Base-by-base conservation (phyloP, 306 rosid species). In the Malus fusca region DNA sequence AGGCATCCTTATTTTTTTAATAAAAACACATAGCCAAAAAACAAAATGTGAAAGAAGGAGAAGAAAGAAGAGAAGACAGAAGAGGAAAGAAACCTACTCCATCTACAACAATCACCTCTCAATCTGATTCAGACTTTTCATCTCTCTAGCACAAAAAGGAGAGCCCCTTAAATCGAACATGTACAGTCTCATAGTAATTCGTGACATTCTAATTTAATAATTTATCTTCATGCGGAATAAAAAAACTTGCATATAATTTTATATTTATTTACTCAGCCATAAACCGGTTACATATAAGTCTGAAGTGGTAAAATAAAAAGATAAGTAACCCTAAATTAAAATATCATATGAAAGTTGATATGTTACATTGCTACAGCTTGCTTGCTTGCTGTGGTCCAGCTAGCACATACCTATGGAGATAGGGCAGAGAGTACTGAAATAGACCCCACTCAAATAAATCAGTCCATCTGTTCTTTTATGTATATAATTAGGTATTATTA, bases 401-500 rank as follows among this genome's bases (percentile, higher is more conserved):
- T 15, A 14, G 86, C 86, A 82, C 84, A 84, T 74, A 82, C 79
- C 84, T 65, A 80, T 58, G 64, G 51, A 73, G 75, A 61, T 35
- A 18, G 80, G 84, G 82, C 69, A 80, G 66, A 73, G 35, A 73
- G 80, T 42, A 15, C 21, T 15, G 55, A 82, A 76, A 68, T 48
- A 74, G 71, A 31, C 73, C 79, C 89, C 87, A 84, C 80, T 84
- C 78, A 82, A 77, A 81, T 81, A 79, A 81, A 82, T 85, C 92
- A 79, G 84, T 72, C 85, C 85, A 80, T 77, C 91, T 81, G 88
- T 84, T 88, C 85, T 79, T 77, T 73, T 66, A 35, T 21, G 69
- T 66, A 86, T 88, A 88, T 79, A 88, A 84, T 84, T 65, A 84
- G 83, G 96, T 90, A 86, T 91, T 83, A 76, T 58, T 86, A 56